Evolutionary conservation across 208 protist species (phyloP).

Genomic region (Leptomonas pyrrhocoris): DNA sequence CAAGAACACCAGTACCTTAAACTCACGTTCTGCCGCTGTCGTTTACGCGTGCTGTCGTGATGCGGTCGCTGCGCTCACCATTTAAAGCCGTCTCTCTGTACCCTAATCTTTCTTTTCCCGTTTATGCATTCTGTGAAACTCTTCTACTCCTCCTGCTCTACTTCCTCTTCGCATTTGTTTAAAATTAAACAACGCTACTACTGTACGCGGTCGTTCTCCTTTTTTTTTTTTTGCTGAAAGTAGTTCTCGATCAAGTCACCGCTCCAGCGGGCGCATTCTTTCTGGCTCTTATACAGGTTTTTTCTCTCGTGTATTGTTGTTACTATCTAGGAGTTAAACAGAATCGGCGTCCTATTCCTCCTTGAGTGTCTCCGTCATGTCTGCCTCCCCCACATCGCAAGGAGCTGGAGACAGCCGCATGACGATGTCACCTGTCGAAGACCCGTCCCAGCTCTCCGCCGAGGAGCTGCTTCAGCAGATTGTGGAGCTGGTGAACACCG

Average conservation of each 20-base stretch:
- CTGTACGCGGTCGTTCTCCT: too few species aligned
- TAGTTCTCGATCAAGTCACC: too few species aligned
- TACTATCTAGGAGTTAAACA: background rate
- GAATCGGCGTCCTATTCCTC: constrained; percentile 6
- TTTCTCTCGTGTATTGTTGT: constrained; percentile 13
- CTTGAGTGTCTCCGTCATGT: constrained; percentile 24
- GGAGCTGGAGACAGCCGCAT: constrained; percentile 3
- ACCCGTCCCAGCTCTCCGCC: constrained; percentile 45
- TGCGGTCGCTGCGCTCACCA: too few species aligned
- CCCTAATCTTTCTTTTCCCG: constrained; percentile 20
- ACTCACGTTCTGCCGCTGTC: too few species aligned
- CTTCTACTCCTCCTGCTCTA: too few species aligned
- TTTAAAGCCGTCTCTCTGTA: too few species aligned
- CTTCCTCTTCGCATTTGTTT: background rate
- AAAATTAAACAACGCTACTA: too few species aligned
- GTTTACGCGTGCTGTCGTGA: too few species aligned
- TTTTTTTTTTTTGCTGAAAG: constrained; percentile 6
- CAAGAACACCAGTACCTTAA: background rate
- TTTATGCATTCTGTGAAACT: too few species aligned
- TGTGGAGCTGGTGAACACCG: constrained; percentile 83
- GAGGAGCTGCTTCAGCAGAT: constrained; percentile 81
- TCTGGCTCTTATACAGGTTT: too few species aligned
- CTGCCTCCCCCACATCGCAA: constrained; percentile 23
- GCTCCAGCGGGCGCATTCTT: too few species aligned
- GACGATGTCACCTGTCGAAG: constrained; percentile 10